Percentiles rank a stretch among this genome's conserved stretches.
Evolutionary conservation across 768 basidiomycete genomes (phyloP).

Genomic region (Serendipita indica): DNA sequence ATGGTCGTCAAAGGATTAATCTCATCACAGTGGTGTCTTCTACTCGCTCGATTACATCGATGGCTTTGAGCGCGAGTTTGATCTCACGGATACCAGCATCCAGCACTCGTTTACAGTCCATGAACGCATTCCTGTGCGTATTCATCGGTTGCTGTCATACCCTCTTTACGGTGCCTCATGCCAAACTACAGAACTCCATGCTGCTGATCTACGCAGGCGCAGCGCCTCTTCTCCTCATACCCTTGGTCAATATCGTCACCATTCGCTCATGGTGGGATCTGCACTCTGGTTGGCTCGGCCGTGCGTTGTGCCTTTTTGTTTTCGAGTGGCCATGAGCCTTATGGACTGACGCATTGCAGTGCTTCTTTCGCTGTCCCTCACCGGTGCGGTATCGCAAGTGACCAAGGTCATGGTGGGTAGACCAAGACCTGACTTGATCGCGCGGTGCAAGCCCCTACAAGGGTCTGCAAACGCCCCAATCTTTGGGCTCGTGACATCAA

Average conservation of each 20-base stretch:
- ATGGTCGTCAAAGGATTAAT: not conserved
- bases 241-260: slow-evolving; percentile 55
- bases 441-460: slow-evolving; percentile 51
- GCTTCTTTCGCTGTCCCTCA: slow-evolving; percentile 55
- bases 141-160: not conserved
- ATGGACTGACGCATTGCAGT: slow-evolving; percentile 28
- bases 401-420: slow-evolving; percentile 75
- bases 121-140: slow-evolving; percentile 61
- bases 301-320: slow-evolving; percentile 8
- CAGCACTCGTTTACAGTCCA: slow-evolving; percentile 31
- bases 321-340: slow-evolving; percentile 26
- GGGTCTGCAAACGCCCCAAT: slow-evolving; percentile 47
- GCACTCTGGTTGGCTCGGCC: slow-evolving; percentile 32
- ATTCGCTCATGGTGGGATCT: slow-evolving; percentile 82
- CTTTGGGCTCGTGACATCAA: slow-evolving; percentile 55
- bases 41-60: slow-evolving; percentile 47
- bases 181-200: not conserved
- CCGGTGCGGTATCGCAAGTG: slow-evolving; percentile 75
- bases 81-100: slow-evolving; percentile 44
- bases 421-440: slow-evolving; percentile 69
- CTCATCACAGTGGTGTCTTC: slow-evolving; percentile 36
- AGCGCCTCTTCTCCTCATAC: slow-evolving; percentile 55
- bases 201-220: slow-evolving; percentile 22
- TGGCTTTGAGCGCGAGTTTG: slow-evolving; percentile 67
- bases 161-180: too few relatives aligned